These are phyloP conservation scores for Tausonia pullulans DNA, from an alignment of 1,284 basidiomycete species.

Conservation along the genomic window DNA sequence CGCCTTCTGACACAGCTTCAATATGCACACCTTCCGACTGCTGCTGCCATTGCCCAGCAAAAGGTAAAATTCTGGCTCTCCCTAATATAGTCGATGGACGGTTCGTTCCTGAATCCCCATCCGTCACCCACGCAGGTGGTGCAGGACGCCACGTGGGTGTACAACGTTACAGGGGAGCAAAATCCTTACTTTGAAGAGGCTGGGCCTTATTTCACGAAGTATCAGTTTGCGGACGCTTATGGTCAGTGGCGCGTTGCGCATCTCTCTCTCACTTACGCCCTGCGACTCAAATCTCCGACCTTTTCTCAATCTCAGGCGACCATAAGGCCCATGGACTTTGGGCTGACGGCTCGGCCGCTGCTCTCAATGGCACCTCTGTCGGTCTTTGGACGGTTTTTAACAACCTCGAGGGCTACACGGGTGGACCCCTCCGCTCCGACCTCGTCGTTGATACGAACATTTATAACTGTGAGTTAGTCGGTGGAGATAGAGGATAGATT, in stretches of 20 bases:
- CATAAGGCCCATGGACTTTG: conserved; percentile 25
- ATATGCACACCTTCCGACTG: conserved; percentile 22
- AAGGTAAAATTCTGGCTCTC: no score
- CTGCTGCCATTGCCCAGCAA: conserved; percentile 19
- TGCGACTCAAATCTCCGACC: no score
- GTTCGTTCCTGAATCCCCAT: no score
- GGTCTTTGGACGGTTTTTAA: conserved; percentile 29
- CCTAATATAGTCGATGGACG: no score
- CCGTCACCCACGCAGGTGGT: conserved; percentile 9
- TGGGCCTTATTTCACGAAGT: conserved; percentile 24
- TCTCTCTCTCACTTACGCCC: no score
- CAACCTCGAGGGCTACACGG: conserved; percentile 26
- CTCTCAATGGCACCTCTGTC: conserved; percentile 3
- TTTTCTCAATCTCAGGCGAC: conserved; percentile 4
- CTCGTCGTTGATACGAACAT: conserved; percentile 26
- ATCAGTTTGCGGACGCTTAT: conserved; percentile 22
- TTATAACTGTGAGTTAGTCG: conserved; percentile 23
- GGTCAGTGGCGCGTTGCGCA: not conserved
- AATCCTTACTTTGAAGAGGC: no score
- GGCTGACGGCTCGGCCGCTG: conserved; percentile 24
- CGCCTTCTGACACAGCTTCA: not conserved
- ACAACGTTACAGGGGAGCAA: no score
- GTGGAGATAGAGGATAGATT: not conserved
- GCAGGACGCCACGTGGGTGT: conserved; percentile 25
- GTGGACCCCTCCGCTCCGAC: conserved; percentile 25